These are phyloP conservation scores for Capronia americana DNA, from an alignment of 2,329 filamentous ascomycete genomes.

Conservation along the genomic window DNA sequence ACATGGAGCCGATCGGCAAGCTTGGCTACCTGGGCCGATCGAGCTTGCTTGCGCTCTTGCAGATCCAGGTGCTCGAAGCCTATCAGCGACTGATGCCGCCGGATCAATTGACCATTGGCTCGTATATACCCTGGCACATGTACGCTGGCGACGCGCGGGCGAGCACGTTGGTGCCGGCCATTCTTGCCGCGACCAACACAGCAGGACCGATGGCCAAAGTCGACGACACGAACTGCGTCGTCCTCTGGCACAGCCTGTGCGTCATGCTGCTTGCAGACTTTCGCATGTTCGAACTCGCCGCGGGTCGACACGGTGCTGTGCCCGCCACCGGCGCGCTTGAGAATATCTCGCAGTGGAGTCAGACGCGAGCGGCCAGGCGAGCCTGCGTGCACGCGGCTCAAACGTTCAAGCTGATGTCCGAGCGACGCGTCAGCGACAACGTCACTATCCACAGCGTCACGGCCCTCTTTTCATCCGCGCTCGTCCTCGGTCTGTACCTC, in stretches of 20 bases:
- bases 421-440: slow-evolving; percentile 60
- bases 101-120: slow-evolving; percentile 46
- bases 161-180: slow-evolving; percentile 39
- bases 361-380: slow-evolving; percentile 57
- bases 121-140: slow-evolving; percentile 52
- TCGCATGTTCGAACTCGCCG: slow-evolving; percentile 60
- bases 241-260: slow-evolving; percentile 61
- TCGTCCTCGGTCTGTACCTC: slow-evolving; percentile 60
- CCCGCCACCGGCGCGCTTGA: slow-evolving; percentile 57
- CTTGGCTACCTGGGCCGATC: slow-evolving; percentile 41
- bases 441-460: slow-evolving; percentile 59
- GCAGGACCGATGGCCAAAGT: slow-evolving; percentile 30
- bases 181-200: slow-evolving; percentile 29
- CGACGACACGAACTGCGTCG: slow-evolving; percentile 54
- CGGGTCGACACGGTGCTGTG: slow-evolving; percentile 56
- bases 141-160: slow-evolving; percentile 58
- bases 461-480: slow-evolving; percentile 58
- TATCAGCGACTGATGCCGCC: slow-evolving; percentile 52
- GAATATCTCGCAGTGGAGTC: slow-evolving; percentile 59
- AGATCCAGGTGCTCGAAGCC: slow-evolving; percentile 51
- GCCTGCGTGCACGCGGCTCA: slow-evolving; percentile 61
- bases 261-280: slow-evolving; percentile 60
- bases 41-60: slow-evolving; percentile 48
- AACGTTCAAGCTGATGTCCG: slow-evolving; percentile 58
- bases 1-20: slow-evolving; percentile 47